Evolutionary conservation across 768 basidiomycete species (phyloP), one percentile per base, ranked within the genome.

Genomic region (Leucosporidium creatinivorum): DNA sequence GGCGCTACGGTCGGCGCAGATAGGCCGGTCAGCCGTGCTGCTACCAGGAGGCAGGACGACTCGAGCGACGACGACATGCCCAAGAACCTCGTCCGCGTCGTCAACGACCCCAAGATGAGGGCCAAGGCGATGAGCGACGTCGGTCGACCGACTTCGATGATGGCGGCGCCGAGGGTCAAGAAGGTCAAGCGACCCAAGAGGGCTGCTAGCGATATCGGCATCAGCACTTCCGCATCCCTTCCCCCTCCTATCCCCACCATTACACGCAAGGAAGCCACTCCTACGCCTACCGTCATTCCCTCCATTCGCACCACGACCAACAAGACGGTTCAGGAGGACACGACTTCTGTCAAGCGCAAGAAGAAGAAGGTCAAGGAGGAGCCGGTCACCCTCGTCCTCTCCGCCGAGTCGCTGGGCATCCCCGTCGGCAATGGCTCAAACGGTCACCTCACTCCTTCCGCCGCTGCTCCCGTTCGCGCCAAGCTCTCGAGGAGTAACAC

Each of bases 161-260:
- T 31, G 4, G 28, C 50, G 28, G 31, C 63, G 39, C 58, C 63
- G 13, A 52, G 44, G 33, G n/a, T 68, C 28, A 47, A 65, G 50
- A 72, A 68, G 63, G 36, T 52, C 15, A 66, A 65, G 55, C 51
- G 61, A 33, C 48, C 5, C 39, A 67, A 62, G 58, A 72, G 64
- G 57, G 72, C 72, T 3, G 65, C 68, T 50, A 67, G 65, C 52
- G 72, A 73, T 28, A 62, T 73, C 10, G 72, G 72, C 21, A 58
- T 55, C 47, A 26, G 30, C 21, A 23, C 70, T 15, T 12, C 48
- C 26, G 62, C 55, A 2, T 9, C 55, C 13, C 55, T 6, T 21
- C 21, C 57, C 36, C 9, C 4, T 36, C 33, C 26, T 31, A 1
- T 31, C 56, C 6, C 19, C 57, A 39, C 49, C 25, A 28, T 48